Evolutionary conservation across 23 red algal species (phyloP).

Genomic region (Gracilaria domingensis): DNA sequence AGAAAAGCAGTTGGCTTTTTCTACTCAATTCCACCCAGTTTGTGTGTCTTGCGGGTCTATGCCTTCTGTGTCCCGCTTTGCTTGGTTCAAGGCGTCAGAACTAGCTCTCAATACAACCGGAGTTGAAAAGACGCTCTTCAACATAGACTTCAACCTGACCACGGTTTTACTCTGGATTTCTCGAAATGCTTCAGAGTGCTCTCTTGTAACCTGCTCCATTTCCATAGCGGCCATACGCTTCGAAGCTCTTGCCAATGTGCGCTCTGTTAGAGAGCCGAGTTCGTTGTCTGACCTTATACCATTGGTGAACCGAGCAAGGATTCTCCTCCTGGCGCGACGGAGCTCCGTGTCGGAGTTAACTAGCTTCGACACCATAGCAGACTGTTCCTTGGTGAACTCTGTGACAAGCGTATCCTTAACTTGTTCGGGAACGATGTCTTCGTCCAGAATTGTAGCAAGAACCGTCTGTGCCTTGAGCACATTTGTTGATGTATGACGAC

Average conservation of each 20-base stretch:
- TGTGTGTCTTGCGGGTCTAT: conserved; percentile 24
- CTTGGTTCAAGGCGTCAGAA: conserved; percentile 3
- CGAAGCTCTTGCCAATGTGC: conserved; percentile 45
- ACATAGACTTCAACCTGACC: conserved; percentile 45
- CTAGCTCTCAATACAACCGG: neutral
- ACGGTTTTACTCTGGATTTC: conserved; percentile 44
- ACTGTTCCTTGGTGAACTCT: conserved; percentile 55
- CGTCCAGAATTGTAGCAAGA: conserved; percentile 60
- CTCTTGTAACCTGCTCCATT: conserved; percentile 51
- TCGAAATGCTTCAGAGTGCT: conserved; percentile 38
- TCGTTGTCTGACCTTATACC: conserved; percentile 32
- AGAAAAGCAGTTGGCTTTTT: too few relatives aligned
- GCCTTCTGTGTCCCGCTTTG: conserved; percentile 32
- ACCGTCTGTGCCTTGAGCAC: conserved; percentile 51
- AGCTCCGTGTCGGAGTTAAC: conserved; percentile 52
- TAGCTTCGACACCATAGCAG: conserved; percentile 46
- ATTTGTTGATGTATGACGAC: conserved; percentile 15
- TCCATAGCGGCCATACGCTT: conserved; percentile 59
- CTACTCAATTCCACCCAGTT: conserved; percentile 14
- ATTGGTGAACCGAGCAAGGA: conserved; percentile 35
- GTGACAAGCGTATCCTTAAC: conserved; percentile 52
- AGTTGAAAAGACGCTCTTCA: conserved; percentile 11
- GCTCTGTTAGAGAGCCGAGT: conserved; percentile 23
- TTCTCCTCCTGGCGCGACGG: conserved; percentile 39
- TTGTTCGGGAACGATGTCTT: conserved; percentile 40